Evolutionary conservation across 2,329 filamentous ascomycete species (phyloP).

Genomic region (Colletotrichum spinosum): DNA sequence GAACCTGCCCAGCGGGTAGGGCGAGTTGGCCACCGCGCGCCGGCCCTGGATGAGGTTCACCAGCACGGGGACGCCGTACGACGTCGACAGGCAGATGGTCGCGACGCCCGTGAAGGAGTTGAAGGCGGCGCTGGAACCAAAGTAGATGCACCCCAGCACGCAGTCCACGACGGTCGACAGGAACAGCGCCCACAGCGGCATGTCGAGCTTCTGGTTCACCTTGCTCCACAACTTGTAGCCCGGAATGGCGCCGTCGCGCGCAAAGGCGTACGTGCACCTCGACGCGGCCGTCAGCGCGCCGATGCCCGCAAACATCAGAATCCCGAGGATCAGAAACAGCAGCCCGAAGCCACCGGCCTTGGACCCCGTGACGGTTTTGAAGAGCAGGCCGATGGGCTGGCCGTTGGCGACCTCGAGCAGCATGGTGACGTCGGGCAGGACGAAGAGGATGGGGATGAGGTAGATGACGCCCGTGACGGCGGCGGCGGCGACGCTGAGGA

Average conservation of each 20-base stretch:
- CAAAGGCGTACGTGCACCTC: conserved; percentile 81
- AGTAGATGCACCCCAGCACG: conserved; percentile 81
- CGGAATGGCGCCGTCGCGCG: conserved; percentile 79
- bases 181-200: conserved; percentile 77
- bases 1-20: conserved; percentile 76
- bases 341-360: conserved; percentile 79
- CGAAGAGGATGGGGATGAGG: conserved; percentile 80
- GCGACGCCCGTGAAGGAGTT: conserved; percentile 84
- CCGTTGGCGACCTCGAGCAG: conserved; percentile 76
- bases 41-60: conserved; percentile 76
- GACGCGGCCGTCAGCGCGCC: conserved; percentile 80
- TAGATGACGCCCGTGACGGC: conserved; percentile 75
- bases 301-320: conserved; percentile 81
- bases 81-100: conserved; percentile 81
- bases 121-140: conserved; percentile 81
- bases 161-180: conserved; percentile 77
- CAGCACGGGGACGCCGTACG: conserved; percentile 81
- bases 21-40: conserved; percentile 72
- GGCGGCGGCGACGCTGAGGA: conserved; percentile 74
- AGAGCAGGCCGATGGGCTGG: conserved; percentile 81
- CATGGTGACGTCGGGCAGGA: conserved; percentile 74
- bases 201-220: conserved; percentile 73
- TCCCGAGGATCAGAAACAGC: conserved; percentile 80
- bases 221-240: conserved; percentile 74
- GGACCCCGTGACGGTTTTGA: conserved; percentile 81